Evolutionary conservation across 75 land plant species (phyloP).

Genomic region (Cryptomeria japonica): DNA sequence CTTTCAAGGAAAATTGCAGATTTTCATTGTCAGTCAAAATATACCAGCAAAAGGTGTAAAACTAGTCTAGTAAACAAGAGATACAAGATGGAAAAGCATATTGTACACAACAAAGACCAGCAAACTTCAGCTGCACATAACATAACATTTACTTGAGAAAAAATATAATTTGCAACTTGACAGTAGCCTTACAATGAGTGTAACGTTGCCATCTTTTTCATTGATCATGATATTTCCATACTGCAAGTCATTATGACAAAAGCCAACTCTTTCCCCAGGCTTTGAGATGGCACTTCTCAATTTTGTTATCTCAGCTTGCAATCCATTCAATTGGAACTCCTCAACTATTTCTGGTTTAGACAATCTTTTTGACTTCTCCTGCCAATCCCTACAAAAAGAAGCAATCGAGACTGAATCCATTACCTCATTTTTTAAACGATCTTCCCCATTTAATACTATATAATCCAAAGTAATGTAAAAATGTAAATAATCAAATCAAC

Average conservation of each 20-base stretch:
- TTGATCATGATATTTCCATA: slow-evolving; percentile 54
- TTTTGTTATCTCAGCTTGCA: slow-evolving; percentile 25
- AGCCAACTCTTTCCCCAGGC: slow-evolving; percentile 28
- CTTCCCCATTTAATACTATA: not conserved
- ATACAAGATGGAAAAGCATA: not conserved
- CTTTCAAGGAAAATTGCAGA: not conserved
- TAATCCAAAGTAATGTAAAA: not conserved
- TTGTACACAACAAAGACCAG: not conserved
- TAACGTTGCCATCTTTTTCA: slow-evolving; percentile 26
- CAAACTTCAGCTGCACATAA: not conserved
- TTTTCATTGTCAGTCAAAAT: not conserved
- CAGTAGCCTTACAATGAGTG: slow-evolving; percentile 39
- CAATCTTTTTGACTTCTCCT: slow-evolving; percentile 31
- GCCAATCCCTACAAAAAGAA: slow-evolving; percentile 33
- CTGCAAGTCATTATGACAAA: slow-evolving; percentile 56
- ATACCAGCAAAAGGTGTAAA: not conserved
- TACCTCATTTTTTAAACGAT: not conserved
- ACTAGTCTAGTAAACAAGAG: not conserved
- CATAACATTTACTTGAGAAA: not conserved
- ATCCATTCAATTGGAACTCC: slow-evolving; percentile 27
- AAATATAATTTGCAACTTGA: not conserved
- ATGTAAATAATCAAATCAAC: not conserved
- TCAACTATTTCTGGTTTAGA: slow-evolving; percentile 16
- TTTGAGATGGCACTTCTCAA: slow-evolving; percentile 21
- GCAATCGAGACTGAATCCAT: not conserved